Base-by-base conservation (phyloP, 768 basidiomycete species). In the Tephrocybe sp. region DNA sequence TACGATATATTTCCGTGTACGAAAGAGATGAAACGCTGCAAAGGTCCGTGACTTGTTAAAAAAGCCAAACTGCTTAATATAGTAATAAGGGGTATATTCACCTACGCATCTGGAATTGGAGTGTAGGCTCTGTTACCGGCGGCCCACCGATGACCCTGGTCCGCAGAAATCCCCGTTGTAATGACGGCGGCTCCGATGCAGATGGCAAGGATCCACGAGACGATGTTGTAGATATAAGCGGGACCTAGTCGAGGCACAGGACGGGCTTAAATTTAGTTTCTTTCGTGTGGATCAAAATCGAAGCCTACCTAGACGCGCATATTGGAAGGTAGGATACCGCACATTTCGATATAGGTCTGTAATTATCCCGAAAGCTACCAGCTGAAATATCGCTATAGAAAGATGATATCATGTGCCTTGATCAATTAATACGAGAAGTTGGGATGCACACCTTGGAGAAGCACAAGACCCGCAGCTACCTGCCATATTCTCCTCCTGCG, bases 401-500 rank as follows among this genome's bases (percentile, higher is more conserved):
- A 4, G 52, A 34, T 44, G 36, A 9, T 32, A 28, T 1, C 35
- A 27, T 3, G 19, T 22, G 26, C 40, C 27, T 22, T 30, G 36
- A 41, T 27, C 18, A 9, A 11, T 37, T 34, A 21, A 28, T 31
- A 16, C 24, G 47, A 52, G 6, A 38, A 4, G 22, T 31, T 27
- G 16, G 5, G n/a, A 2, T 48, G 60, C 68, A 36, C 56, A 85
- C 87, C 78, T 59, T 87, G 83, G 16, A 89, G 58, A 13, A 80
- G 64, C 11, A 87, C 70, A 9, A 91, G 64, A 13, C 79, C 80
- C 7, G 86, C 86, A 1, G 86, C 84, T 1, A 80, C 84, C 61
- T 78, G 81, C 89, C 89, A 91, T 26, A 89, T 83, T 55, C 89
- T 79, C 50, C 87, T 73, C 55, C 89, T 74, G 43, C 88, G 74